These are phyloP conservation scores for Buddleja alternifolia DNA, from an alignment of 257 asterid species.

Conservation along the genomic window DNA sequence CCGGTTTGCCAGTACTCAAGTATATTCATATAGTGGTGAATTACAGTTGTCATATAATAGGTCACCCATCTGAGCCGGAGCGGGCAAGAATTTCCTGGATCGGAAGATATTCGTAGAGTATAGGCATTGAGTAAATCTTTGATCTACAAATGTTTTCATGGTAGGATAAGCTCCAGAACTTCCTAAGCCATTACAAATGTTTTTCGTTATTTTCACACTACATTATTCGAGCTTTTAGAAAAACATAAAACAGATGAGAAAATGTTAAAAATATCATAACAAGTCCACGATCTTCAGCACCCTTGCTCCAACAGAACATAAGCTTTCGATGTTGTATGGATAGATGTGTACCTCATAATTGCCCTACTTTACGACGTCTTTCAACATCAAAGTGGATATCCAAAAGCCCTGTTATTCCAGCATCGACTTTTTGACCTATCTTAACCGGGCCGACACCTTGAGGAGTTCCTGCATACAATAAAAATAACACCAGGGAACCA, in stretches of 20 bases:
- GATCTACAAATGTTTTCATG: too few relatives aligned
- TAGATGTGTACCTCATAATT: constrained; percentile 26
- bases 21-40: too few relatives aligned
- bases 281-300: constrained; percentile 1
- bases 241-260: neutral
- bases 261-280: neutral
- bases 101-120: too few relatives aligned
- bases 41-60: too few relatives aligned
- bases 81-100: too few relatives aligned
- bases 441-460: constrained; percentile 88
- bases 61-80: too few relatives aligned
- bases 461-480: constrained; percentile 77
- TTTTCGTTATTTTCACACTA: constrained; percentile 5
- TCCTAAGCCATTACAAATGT: constrained; percentile 5
- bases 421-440: constrained; percentile 84
- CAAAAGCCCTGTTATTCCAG: constrained; percentile 83
- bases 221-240: neutral
- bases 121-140: too few relatives aligned
- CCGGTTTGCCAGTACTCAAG: too few relatives aligned
- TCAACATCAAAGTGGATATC: constrained; percentile 78
- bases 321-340: neutral
- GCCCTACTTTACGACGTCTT: constrained; percentile 47
- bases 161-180: neutral
- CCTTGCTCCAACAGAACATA: neutral
- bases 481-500: neutral